Percentiles rank a stretch among this genome's conserved stretches.
Conservation (phyloP, 305 asterid species). For the Plantago coronopus region DNA sequence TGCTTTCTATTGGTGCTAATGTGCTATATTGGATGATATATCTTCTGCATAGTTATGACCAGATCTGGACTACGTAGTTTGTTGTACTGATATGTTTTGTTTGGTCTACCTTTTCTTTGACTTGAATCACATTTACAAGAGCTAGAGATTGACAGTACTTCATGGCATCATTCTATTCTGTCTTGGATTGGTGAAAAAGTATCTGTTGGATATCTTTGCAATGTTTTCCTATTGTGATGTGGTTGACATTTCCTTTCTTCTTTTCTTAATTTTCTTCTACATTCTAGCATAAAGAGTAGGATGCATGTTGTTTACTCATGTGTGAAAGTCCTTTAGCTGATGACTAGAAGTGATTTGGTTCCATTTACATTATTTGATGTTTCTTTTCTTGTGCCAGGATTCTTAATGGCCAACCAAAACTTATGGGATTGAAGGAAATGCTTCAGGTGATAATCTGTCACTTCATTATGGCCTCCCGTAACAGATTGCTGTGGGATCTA, state of each 20-base stretch:
- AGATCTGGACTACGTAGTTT: too few species aligned
- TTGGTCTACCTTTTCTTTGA: not conserved
- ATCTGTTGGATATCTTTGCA: not conserved
- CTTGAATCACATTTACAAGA: too few species aligned
- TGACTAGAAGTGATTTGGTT: constrained; percentile 2
- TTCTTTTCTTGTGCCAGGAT: constrained; percentile 50
- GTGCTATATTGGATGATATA: not conserved
- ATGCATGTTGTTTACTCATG: constrained; percentile 12
- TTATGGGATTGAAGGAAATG: constrained; percentile 92
- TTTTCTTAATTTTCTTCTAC: constrained; percentile 1
- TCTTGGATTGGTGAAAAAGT: not conserved
- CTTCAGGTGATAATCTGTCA: constrained; percentile 66
- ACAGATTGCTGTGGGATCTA: constrained; percentile 15
- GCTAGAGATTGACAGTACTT: not conserved
- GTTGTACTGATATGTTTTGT: not conserved
- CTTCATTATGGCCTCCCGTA: constrained; percentile 12
- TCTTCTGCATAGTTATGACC: too few species aligned
- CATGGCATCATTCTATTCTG: not conserved
- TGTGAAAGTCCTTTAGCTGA: constrained; percentile 12
- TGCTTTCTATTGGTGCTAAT: not conserved
- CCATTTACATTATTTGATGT: constrained; percentile 3
- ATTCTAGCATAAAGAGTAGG: constrained; percentile 3
- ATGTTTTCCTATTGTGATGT: not conserved
- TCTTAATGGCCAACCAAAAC: constrained; percentile 88
- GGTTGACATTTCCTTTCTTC: not conserved